A percentile compares a stretch with the other conserved stretches of the same genome.
These are phyloP conservation scores for Vachellia pachyceras DNA, from an alignment of 306 rosid species.

Conservation along the genomic window DNA sequence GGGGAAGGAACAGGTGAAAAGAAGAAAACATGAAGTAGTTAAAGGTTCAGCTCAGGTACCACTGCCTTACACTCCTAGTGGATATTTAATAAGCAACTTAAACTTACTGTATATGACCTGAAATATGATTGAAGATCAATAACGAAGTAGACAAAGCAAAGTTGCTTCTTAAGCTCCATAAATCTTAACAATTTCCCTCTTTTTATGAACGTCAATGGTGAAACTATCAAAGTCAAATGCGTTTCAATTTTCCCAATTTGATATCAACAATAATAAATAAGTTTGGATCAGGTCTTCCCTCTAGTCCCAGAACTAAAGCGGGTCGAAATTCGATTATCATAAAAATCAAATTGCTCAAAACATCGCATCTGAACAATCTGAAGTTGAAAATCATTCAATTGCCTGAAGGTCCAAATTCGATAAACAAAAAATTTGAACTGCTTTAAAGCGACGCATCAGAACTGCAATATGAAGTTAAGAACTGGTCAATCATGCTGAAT, in stretches of 20 bases:
- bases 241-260: slow-evolving; percentile 17
- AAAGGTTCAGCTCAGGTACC: slow-evolving; percentile 3
- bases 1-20: neutral
- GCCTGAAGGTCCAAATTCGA: neutral
- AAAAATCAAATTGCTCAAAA: neutral
- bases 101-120: neutral
- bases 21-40: neutral
- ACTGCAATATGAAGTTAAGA: neutral
- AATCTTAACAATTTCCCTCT: slow-evolving; percentile 29
- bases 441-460: neutral
- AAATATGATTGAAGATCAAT: neutral
- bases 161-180: neutral
- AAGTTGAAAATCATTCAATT: neutral
- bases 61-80: neutral
- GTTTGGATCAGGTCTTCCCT: slow-evolving; percentile 6
- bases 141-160: slow-evolving; percentile 22
- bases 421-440: neutral
- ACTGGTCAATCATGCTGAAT: neutral
- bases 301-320: neutral
- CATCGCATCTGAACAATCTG: neutral
- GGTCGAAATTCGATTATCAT: neutral
- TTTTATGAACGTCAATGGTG: slow-evolving; percentile 20
- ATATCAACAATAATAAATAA: slow-evolving; percentile 1
- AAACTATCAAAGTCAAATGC: slow-evolving; percentile 15
- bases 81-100: neutral